Conservation (phyloP, 805 yeast genomes). For the Ogataea neopini region DNA sequence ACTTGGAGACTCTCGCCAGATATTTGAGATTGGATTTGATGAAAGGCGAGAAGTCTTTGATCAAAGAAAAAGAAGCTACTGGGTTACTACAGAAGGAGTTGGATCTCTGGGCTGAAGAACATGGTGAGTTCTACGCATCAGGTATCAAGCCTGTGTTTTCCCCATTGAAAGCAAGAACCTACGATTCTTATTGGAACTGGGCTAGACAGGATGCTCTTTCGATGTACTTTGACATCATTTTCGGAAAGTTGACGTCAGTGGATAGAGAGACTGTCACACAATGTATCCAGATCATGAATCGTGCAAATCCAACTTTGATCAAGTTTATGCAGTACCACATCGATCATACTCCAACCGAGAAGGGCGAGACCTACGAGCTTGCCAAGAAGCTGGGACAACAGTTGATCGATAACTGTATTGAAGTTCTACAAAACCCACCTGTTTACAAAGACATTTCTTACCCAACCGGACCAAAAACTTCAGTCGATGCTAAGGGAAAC, state of each 20-base stretch:
- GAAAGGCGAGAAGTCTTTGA: constrained; percentile 82
- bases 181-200: constrained; percentile 99
- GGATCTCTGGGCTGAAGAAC: constrained; percentile 86
- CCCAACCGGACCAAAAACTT: constrained; percentile 94
- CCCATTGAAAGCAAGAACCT: constrained; percentile 88
- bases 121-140: constrained; percentile 90
- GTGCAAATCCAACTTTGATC: constrained; percentile 89
- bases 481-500: constrained; percentile 85
- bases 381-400: constrained; percentile 91
- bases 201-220: constrained; percentile 95
- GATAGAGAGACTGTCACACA: constrained; percentile 96
- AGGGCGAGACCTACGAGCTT: constrained; percentile 90
- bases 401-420: constrained; percentile 92
- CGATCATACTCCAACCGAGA: constrained; percentile 78
- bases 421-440: constrained; percentile 75
- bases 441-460: constrained; percentile 93
- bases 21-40: constrained; percentile 91
- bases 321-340: constrained; percentile 95
- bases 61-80: constrained; percentile 84
- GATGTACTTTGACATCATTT: constrained; percentile 93
- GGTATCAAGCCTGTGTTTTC: constrained; percentile 92
- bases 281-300: constrained; percentile 96
- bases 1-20: constrained; percentile 89
- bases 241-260: constrained; percentile 85
- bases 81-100: constrained; percentile 82